A percentile compares a stretch with the other conserved stretches of the same genome.
These are phyloP conservation scores for Oenanthe sinensis DNA, from an alignment of 129 eudicot species.

Conservation along the genomic window DNA sequence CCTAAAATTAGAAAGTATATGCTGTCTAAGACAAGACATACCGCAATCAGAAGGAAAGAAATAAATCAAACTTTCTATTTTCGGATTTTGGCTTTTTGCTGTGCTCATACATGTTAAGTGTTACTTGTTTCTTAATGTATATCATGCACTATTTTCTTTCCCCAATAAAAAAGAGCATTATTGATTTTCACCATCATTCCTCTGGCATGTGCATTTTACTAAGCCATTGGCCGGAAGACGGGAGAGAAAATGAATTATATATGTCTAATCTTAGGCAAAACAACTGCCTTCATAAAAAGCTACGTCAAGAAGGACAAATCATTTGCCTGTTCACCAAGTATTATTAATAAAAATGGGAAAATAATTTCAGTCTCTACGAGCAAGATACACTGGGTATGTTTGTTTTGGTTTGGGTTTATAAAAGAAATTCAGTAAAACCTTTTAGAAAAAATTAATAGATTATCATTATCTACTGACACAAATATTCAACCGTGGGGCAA, in stretches of 20 bases:
- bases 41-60: background rate
- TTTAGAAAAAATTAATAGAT: background rate
- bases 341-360: background rate
- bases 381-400: background rate
- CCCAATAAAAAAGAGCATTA: background rate
- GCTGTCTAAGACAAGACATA: background rate
- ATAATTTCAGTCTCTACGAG: background rate
- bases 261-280: background rate
- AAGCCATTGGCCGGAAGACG: background rate
- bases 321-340: background rate
- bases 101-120: too few species aligned
- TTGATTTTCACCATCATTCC: background rate
- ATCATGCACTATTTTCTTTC: background rate
- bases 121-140: too few species aligned
- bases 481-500: background rate
- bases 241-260: background rate
- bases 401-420: background rate
- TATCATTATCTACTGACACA: background rate
- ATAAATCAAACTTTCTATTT: background rate
- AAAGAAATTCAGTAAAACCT: background rate
- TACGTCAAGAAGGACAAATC: background rate
- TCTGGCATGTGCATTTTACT: background rate
- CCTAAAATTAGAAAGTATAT: background rate
- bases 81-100: background rate
- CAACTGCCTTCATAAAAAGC: background rate